Conservation (phyloP, 78 protist species). For the Dictyostelium brefeldianum region DNA sequence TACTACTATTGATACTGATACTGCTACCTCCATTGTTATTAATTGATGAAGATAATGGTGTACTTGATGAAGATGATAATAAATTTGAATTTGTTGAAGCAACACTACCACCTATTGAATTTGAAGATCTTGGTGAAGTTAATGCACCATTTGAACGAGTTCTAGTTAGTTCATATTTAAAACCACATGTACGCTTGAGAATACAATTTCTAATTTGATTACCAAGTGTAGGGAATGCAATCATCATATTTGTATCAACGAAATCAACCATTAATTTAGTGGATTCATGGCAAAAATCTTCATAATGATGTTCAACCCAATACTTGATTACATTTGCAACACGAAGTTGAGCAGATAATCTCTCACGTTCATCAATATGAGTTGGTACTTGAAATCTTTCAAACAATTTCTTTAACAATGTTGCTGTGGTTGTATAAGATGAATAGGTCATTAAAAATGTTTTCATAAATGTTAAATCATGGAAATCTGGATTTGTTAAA, state of each 20-base stretch:
- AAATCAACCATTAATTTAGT: slow-evolving; percentile 68
- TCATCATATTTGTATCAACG: slow-evolving; percentile 66
- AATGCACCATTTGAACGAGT: slow-evolving; percentile 57
- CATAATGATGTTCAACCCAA: slow-evolving; percentile 85
- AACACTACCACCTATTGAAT: slow-evolving; percentile 1
- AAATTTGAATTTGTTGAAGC: neutral
- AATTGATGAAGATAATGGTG: slow-evolving; percentile 1
- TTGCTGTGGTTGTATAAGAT: slow-evolving; percentile 59
- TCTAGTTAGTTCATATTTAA: slow-evolving; percentile 29
- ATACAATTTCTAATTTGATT: slow-evolving; percentile 44
- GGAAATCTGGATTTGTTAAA: slow-evolving; percentile 43
- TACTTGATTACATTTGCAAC: slow-evolving; percentile 77
- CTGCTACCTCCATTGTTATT: neutral
- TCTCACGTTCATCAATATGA: slow-evolving; percentile 56
- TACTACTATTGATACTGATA: neutral
- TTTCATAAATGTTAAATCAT: slow-evolving; percentile 81
- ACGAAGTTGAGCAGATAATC: slow-evolving; percentile 65
- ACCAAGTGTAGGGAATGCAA: slow-evolving; percentile 53
- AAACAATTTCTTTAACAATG: slow-evolving; percentile 55
- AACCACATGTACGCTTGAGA: slow-evolving; percentile 58
- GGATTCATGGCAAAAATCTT: slow-evolving; percentile 62
- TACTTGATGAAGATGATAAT: neutral
- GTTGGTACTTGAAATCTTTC: slow-evolving; percentile 79
- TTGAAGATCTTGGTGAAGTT: slow-evolving; percentile 31
- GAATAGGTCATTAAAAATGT: slow-evolving; percentile 79